Evolutionary conservation across 1,284 basidiomycete species (phyloP), one percentile per base, ranked within the genome.

Genomic region (Microbotryomycetes sp.): DNA sequence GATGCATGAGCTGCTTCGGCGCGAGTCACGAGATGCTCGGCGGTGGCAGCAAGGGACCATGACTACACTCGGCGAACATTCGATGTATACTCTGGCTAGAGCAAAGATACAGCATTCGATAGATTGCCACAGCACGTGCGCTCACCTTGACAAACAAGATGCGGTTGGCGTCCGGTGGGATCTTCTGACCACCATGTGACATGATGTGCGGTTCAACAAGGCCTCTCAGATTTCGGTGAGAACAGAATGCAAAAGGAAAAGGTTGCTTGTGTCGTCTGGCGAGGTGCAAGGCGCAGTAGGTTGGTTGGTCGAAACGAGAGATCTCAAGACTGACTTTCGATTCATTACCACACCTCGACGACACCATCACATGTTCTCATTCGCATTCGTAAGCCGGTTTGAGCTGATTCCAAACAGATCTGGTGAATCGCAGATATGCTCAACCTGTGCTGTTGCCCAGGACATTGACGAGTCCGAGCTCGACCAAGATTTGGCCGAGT

Each of bases 101-200:
- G 26, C 4, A 50, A 19, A 25, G 28, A 3, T 46, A 30, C 14
- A 45, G 15, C 3, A 28, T n/a, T 28, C n/a, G 19, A 9, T 30
- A 29, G 55, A 49, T 7, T 25, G 12, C 19, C 16, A 25, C 1
- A n/a, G 7, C 19, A 19, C 36, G 36, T 42, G 36, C 36, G 36
- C 55, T 22, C 6, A 64, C 63, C 47, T 73, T 74, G 56, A 72
- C 69, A 54, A 68, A 74, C 6, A 74, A 65, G 31, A 74, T 70
- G 15, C 73, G 65, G 62, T 72, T 71, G 16, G 66, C 70, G 54
- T 72, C 70, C n/a, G 66, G 66, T 36, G 67, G 67, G 14, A 72
- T 58, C 52, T 69, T 69, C 54, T 66, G 62, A 45, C 58, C 36
- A 42, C 12, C 36, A 42, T n/a, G n/a, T n/a, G 36, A 42, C 36